phyloP scores from a whole-genome alignment of 2,329 filamentous ascomycete genomes.

The Colletotrichum sp. region DNA sequence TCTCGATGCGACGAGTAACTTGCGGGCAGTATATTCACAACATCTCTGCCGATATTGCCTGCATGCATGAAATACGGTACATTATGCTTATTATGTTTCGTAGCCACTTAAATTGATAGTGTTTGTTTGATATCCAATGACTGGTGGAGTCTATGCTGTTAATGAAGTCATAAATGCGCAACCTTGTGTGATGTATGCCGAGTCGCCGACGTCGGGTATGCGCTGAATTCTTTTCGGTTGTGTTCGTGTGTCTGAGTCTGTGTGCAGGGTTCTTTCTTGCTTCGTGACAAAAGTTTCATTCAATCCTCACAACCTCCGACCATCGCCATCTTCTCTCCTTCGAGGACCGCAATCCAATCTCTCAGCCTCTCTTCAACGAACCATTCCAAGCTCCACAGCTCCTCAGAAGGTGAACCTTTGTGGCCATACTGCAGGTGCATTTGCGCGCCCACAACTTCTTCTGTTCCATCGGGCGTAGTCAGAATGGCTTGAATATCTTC shows the following conservation, averaged over 20 bases:
- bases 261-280: neutral
- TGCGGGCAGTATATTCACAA: neutral
- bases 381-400: neutral
- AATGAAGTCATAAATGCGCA: neutral
- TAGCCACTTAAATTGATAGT: neutral
- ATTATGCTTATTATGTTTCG: neutral
- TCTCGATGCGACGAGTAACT: neutral
- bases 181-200: neutral
- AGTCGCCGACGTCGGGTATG: neutral
- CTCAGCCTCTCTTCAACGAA: neutral
- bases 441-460: neutral
- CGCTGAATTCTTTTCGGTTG: too few relatives aligned
- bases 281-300: neutral
- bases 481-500: neutral
- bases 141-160: neutral
- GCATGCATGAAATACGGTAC: neutral
- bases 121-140: neutral
- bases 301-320: neutral
- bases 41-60: neutral
- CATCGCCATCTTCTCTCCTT: neutral
- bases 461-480: neutral
- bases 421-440: neutral
- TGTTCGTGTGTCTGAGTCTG: neutral
- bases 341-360: neutral
- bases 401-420: neutral